Conservation (phyloP, 768 basidiomycete genomes). For the Rhizopogon sp. region DNA sequence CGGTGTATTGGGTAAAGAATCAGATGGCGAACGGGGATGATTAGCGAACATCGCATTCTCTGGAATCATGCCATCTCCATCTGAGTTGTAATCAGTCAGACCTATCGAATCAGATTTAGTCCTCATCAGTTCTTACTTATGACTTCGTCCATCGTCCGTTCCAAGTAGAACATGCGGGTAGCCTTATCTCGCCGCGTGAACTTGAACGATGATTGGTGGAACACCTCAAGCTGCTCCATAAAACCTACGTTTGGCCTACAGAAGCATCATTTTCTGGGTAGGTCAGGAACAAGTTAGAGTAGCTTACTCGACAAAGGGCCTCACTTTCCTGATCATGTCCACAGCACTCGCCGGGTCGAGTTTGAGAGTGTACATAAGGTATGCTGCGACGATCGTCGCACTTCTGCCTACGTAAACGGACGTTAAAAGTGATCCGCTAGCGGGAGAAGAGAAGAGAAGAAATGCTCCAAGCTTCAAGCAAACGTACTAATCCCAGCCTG, state of each 20-base stretch:
- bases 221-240: slow-evolving; percentile 73
- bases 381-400: slow-evolving; percentile 81
- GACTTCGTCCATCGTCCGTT: slow-evolving; percentile 65
- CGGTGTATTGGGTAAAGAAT: slow-evolving; percentile 58
- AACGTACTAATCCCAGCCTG: slow-evolving; percentile 82
- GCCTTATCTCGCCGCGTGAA: slow-evolving; percentile 64
- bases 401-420: slow-evolving; percentile 58
- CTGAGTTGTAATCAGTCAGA: slow-evolving; percentile 31
- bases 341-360: slow-evolving; percentile 59
- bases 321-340: slow-evolving; percentile 56
- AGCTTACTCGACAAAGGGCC: slow-evolving; percentile 70
- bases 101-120: background rate
- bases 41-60: slow-evolving; percentile 73
- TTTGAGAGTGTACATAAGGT: slow-evolving; percentile 73
- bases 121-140: slow-evolving; percentile 53
- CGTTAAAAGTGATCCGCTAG: slow-evolving; percentile 5
- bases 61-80: slow-evolving; percentile 66
- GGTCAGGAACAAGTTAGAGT: background rate
- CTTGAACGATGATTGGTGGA: slow-evolving; percentile 65
- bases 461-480: background rate
- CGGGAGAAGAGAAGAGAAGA: background rate
- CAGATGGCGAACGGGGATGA: slow-evolving; percentile 60
- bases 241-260: slow-evolving; percentile 85
- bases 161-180: slow-evolving; percentile 81
- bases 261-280: background rate